Base-by-base conservation (phyloP, 495 filamentous ascomycete species). In the Neurospora sp. region DNA sequence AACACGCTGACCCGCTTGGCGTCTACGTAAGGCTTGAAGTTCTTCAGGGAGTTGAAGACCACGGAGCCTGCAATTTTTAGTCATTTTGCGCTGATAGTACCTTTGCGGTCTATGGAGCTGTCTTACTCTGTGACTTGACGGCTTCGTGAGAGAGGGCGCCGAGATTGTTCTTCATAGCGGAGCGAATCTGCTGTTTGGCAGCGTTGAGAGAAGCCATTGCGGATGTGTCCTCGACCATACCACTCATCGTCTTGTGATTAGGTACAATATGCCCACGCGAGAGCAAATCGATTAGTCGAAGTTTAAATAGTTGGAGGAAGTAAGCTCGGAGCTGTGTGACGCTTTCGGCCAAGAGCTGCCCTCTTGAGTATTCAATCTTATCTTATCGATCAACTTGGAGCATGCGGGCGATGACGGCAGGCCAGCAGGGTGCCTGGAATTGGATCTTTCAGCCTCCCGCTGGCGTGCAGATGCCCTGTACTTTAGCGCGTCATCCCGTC, bases 1-100 rank as follows among this genome's bases (percentile, higher is more conserved):
- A 96, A 99, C 38, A 98, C 86, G 71, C 93, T 92, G 74, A 98
- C 87, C 37, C 89, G 85, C 72, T 87, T 86, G 39, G 94, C 93
- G 59, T 88, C 83, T 44, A 85, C 83, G 77, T 96, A 98, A 2
- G 85, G 82, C 70, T 73, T 74, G 72, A 86, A 85, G 8, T 73
- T 80, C 42, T 89, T 80, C 39, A 97, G 79, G 12, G 84, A 84
- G 69, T 85, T 85, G 70, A 86, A 86, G 5, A 89, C 89, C 72
- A 80, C 80, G 70, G 79, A 76, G 72, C 92, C 93, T 95, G 78
- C 46, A 73, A 46, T 18, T 18, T 53, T 76, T 70, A 73, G 72
- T 72, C 35, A 37, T 37, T 37, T 10, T 68, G 69, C 14, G 61
- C 41, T 65, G 27, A 44, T 39, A 44, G 69, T 69, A 35, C 22